These are phyloP conservation scores for Helotiales sp. DNA, from an alignment of 2,329 filamentous ascomycete genomes.

Conservation along the genomic window DNA sequence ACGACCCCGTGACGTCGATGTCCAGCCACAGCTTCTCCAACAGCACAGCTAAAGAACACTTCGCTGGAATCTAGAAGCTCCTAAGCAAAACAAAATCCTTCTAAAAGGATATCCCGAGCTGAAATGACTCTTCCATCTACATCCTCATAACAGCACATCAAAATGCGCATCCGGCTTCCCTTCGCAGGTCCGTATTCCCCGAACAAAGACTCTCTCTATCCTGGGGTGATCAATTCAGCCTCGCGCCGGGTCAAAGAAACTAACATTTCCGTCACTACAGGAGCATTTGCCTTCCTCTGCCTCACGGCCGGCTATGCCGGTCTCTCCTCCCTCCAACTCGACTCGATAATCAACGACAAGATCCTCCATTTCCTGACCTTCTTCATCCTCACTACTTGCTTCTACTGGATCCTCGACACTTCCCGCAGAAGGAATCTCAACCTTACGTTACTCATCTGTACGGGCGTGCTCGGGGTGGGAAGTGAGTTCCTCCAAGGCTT, in stretches of 20 bases:
- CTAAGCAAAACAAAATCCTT: background rate
- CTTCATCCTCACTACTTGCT: constrained; percentile 81
- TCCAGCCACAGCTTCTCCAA: no score
- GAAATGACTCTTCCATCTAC: background rate
- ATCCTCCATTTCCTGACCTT: constrained; percentile 84
- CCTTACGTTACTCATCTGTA: constrained; percentile 79
- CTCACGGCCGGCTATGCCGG: constrained; percentile 78
- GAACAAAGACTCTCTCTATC: background rate
- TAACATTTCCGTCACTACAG: constrained; percentile 45
- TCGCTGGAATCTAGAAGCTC: background rate
- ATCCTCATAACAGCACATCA: constrained; percentile 10
- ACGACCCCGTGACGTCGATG: no score
- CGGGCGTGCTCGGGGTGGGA: constrained; percentile 67
- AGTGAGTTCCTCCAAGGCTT: constrained; percentile 76
- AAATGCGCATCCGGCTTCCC: constrained; percentile 82
- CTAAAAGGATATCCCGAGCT: background rate
- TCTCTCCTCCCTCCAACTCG: constrained; percentile 64
- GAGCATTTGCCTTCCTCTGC: constrained; percentile 68
- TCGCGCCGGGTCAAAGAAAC: constrained; percentile 4
- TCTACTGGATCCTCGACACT: constrained; percentile 98
- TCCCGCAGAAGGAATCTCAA: constrained; percentile 82
- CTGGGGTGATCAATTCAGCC: background rate
- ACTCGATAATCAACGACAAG: constrained; percentile 77
- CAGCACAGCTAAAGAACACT: background rate
- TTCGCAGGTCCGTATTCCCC: constrained; percentile 72